phyloP scores from a whole-genome alignment of 2,329 filamentous ascomycete species.

The Neonectria magnoliae region DNA sequence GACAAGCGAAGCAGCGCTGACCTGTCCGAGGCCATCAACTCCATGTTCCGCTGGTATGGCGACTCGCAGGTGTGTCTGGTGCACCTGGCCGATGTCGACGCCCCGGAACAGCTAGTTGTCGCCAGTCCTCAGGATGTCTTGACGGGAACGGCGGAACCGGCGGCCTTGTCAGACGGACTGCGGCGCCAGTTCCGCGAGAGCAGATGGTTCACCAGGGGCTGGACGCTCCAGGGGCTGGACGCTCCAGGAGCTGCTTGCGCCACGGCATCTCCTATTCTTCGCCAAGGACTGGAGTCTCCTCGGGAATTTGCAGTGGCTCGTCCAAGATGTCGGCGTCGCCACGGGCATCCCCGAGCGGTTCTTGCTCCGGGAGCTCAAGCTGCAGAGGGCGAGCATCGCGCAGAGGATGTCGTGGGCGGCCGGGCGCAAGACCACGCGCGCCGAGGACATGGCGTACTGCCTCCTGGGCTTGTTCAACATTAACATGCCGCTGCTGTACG shows the following conservation, averaged over 20 bases:
- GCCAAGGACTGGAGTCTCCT: slow-evolving; percentile 26
- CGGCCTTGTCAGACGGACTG: slow-evolving; percentile 50
- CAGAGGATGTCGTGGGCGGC: slow-evolving; percentile 38
- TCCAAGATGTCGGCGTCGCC: slow-evolving; percentile 6
- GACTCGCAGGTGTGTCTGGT: slow-evolving; percentile 25
- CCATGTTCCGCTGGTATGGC: slow-evolving; percentile 44
- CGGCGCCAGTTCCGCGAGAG: slow-evolving; percentile 16
- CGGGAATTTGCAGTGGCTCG: slow-evolving; percentile 18
- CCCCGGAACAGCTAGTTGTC: background rate
- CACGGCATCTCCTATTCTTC: slow-evolving; percentile 21
- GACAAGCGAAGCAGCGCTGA: slow-evolving; percentile 33
- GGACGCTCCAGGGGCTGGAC: slow-evolving; percentile 38
- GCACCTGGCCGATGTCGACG: slow-evolving; percentile 30
- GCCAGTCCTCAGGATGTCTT: background rate
- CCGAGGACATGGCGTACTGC: slow-evolving; percentile 38
- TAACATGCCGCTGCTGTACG: slow-evolving; percentile 38
- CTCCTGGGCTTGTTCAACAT: slow-evolving; percentile 35
- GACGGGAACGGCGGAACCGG: background rate
- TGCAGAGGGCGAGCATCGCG: slow-evolving; percentile 19
- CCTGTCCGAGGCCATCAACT: slow-evolving; percentile 14
- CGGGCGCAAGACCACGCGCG: slow-evolving; percentile 28
- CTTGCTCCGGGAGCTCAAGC: slow-evolving; percentile 10
- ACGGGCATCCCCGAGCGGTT: slow-evolving; percentile 28
- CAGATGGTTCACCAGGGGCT: slow-evolving; percentile 33
- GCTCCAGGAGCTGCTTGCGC: slow-evolving; percentile 32